Evolutionary conservation across 169 alveolate species (phyloP).

Genomic region (Babesia bovis): DNA sequence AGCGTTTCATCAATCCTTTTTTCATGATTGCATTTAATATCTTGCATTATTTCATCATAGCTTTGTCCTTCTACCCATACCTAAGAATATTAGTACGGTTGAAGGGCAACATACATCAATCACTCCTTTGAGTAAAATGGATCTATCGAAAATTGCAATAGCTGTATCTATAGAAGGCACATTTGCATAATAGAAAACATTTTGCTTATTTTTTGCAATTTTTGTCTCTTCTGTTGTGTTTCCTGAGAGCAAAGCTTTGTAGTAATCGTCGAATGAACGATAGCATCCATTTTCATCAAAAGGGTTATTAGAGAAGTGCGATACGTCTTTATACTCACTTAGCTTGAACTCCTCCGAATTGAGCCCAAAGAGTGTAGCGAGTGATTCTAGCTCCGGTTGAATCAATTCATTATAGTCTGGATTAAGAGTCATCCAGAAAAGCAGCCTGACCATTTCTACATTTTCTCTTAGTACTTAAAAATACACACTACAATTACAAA

Average conservation of each 20-base stretch:
- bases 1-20: background rate
- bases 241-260: conserved; percentile 19
- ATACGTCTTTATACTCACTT: conserved; percentile 8
- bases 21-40: conserved; percentile 1
- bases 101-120: conserved; percentile 19
- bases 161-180: conserved; percentile 32
- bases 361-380: conserved; percentile 17
- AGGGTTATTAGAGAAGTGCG: background rate
- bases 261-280: conserved; percentile 25
- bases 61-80: conserved; percentile 53
- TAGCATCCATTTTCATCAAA: conserved; percentile 24
- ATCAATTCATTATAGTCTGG: conserved; percentile 59
- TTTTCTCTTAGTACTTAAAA: no score
- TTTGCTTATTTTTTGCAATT: conserved; percentile 23
- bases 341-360: conserved; percentile 2
- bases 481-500: no score
- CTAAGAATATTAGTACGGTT: conserved; percentile 6
- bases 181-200: conserved; percentile 45
- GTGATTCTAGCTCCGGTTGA: conserved; percentile 57
- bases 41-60: conserved; percentile 27
- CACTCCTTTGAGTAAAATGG: conserved; percentile 19
- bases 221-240: conserved; percentile 13
- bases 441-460: conserved; percentile 29
- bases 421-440: conserved; percentile 61
- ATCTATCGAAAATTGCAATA: conserved; percentile 39